Base-by-base conservation (phyloP, 768 basidiomycete genomes). In the Suillus placidus region DNA sequence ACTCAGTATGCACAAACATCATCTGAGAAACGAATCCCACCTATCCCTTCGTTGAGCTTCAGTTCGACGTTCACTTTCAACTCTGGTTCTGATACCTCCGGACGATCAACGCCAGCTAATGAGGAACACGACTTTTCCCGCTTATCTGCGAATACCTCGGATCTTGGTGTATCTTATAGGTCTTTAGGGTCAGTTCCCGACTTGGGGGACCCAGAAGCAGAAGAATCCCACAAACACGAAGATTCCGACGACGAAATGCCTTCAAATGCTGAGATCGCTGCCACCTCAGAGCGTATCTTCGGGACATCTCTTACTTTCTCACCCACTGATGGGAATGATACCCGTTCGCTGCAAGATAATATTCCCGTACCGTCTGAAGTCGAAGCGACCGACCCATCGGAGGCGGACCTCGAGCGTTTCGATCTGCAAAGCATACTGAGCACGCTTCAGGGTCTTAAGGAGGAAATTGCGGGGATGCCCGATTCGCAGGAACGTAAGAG, bases 381-480 rank as follows among this genome's bases (percentile, higher is more conserved):
- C 35, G 66, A 75, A 30, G 30, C 51, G 4, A 78, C 73, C 61
- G 77, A 74, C 30, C 73, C 74, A 32, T 58, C 65, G 14, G 80
- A 82, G 35, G 79, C 76, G 66, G 80, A 80, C 68, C 76, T 80
- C 61, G 81, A 79, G 52, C 71, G 80, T 37, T 89, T 92, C 72
- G 91, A 93, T 76, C 73, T 93, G 64, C 81, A 85, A 34, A 77
- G 80, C 57, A 86, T 92, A 40, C 71, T 93, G 9, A 80, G 80
- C 20, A 83, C 85, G 1, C 79, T 93, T 40, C 86, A 90, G 70
- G 84, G 84, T 60, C 85, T 92, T 84, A 91, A 90, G 72, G 85
- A 85, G 30, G 90, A 93, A 78, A 92, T 93, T 68, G 82, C 87
- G 30, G 83, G 80, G 13, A 90, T 93, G 78, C 77, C 80, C 6